A percentile compares a stretch with the other conserved stretches of the same genome.
These are phyloP conservation scores for Penicillium psychrosexuale DNA, from an alignment of 2,329 filamentous ascomycete species.

Conservation along the genomic window DNA sequence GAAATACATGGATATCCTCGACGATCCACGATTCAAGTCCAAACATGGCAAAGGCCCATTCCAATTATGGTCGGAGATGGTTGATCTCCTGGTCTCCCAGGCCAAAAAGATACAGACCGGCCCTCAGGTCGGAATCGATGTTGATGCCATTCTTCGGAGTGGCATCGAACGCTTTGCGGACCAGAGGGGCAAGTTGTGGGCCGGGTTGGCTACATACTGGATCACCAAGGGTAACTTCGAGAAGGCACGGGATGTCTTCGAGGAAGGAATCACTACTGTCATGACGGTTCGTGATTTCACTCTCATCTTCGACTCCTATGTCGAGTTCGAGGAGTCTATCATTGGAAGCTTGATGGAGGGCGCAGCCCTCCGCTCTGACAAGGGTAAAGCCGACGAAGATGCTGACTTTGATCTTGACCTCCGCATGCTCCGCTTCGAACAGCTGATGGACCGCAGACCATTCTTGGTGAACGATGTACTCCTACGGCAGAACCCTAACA, in stretches of 20 bases:
- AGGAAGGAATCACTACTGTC: slow-evolving; percentile 93
- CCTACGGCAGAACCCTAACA: slow-evolving; percentile 92
- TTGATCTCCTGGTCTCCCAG: slow-evolving; percentile 87
- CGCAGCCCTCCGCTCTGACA: slow-evolving; percentile 74
- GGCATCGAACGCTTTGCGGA: slow-evolving; percentile 88
- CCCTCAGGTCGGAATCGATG: slow-evolving; percentile 78
- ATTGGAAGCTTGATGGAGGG: slow-evolving; percentile 89
- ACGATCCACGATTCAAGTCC: slow-evolving; percentile 85
- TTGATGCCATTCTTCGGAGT: slow-evolving; percentile 88
- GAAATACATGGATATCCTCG: slow-evolving; percentile 86
- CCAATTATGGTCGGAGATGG: slow-evolving; percentile 96
- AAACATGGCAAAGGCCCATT: slow-evolving; percentile 93
- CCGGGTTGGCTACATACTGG: slow-evolving; percentile 93
- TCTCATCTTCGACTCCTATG: slow-evolving; percentile 91
- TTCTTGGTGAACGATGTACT: slow-evolving; percentile 96
- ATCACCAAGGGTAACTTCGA: slow-evolving; percentile 91
- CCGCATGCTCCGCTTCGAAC: slow-evolving; percentile 95
- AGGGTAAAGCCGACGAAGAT: slow-evolving; percentile 72
- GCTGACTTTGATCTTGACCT: slow-evolving; percentile 94
- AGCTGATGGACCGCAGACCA: slow-evolving; percentile 92
- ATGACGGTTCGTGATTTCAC: slow-evolving; percentile 99
- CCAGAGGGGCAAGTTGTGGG: slow-evolving; percentile 92
- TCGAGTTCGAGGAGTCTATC: slow-evolving; percentile 94
- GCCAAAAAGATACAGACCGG: slow-evolving; percentile 80
- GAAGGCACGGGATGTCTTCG: slow-evolving; percentile 85